Evolutionary conservation across 192 early-diverging fungal genomes (phyloP), one percentile per base, ranked within the genome.

Genomic region (Linnemannia exigua): DNA sequence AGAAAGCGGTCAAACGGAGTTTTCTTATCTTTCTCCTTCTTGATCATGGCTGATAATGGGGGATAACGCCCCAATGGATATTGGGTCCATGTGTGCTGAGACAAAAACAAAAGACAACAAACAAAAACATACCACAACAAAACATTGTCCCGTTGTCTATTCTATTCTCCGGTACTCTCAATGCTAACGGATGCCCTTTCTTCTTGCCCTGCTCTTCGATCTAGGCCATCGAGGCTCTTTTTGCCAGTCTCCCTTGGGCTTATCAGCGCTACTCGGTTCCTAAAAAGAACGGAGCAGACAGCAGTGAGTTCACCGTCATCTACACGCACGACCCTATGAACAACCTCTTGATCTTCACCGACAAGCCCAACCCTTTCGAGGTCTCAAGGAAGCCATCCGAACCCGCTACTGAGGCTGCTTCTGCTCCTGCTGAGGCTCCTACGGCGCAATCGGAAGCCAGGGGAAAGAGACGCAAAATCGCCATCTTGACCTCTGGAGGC

Each of bases 401-500:
- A 54, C 35, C 47, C 44, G 71, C 48, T 35, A 50, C 81, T 20
- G 41, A 70, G 35, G 28, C 36, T 46, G 46, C 67, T 12, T 5
- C 71, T 69, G 51, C 80, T 54, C 25, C 69, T 44, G 69, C 61
- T 52, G 2, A 67, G 33, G 61, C 77, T 17, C 22, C 67, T 31
- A 54, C 81, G 54, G 41, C 48, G 19, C 28, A 67, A 36, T 22
- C 79, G 38, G 61, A 25, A 12, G 6, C 25, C 17, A 22, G 14
- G 11, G 79, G 38, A 54, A 72, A 61, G 4, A 77, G 74, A 31
- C 97, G 97, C 88, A 95, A 93, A 84, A 97, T 99, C 90, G 98
- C 96, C 37, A 92, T 99, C 37, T 87, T 99, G 47, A 99, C 98
- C 16, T 95, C 94, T 48, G 98, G 98, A 41, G 98, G 98, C 44